Conservation (phyloP, 192 early-diverging fungal genomes). For the Dissophora globulifera region DNA sequence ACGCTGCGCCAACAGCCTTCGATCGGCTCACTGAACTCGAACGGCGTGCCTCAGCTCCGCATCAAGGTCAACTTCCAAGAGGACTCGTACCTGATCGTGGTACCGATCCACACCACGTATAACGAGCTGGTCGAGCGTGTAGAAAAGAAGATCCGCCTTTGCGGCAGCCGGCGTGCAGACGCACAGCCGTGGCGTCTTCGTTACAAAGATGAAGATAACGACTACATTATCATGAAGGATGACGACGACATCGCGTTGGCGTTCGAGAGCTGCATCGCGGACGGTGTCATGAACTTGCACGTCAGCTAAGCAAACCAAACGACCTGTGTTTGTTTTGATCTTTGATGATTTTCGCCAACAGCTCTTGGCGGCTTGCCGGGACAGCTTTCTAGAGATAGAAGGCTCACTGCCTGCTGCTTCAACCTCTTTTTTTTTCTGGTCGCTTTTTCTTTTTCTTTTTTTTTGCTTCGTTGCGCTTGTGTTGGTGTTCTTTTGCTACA, state of each 20-base stretch:
- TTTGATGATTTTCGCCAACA: neutral
- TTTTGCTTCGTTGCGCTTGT: neutral
- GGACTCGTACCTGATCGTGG: slow-evolving; percentile 90
- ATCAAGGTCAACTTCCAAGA: slow-evolving; percentile 90
- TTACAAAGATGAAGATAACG: slow-evolving; percentile 95
- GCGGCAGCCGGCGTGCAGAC: slow-evolving; percentile 69
- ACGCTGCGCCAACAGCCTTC: slow-evolving; percentile 37
- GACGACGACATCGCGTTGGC: slow-evolving; percentile 94
- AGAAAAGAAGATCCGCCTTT: slow-evolving; percentile 89
- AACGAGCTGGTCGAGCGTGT: slow-evolving; percentile 82
- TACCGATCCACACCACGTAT: slow-evolving; percentile 77
- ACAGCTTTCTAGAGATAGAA: neutral
- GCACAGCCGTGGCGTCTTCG: slow-evolving; percentile 73
- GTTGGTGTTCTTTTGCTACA: no score
- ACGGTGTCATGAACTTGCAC: slow-evolving; percentile 62
- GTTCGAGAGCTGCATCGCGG: slow-evolving; percentile 73
- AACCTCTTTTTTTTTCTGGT: slow-evolving; percentile 5
- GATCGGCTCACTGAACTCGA: slow-evolving; percentile 36
- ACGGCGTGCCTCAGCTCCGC: slow-evolving; percentile 67
- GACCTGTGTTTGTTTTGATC: neutral
- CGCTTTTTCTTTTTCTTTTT: neutral
- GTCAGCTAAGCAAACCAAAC: slow-evolving; percentile 49
- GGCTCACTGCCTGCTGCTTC: neutral
- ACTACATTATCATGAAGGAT: slow-evolving; percentile 88
- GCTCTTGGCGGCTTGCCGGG: neutral